Conservation (phyloP, 2,329 filamentous ascomycete species). For the Aspergillus aculeatinus region DNA sequence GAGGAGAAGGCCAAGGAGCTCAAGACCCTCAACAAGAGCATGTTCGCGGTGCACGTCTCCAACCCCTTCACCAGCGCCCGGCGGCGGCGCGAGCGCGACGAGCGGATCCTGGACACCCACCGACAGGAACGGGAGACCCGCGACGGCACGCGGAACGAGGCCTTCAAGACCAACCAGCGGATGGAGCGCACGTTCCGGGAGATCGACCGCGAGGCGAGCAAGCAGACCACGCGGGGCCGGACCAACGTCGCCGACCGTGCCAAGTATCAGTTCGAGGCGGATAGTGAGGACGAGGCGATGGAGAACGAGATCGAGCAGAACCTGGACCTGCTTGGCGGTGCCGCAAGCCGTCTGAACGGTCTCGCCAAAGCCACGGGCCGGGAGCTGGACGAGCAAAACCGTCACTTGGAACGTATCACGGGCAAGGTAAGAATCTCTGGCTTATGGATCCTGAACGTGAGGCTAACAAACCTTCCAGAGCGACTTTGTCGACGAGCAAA, state of each 20-base stretch:
- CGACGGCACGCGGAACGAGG: constrained; percentile 57
- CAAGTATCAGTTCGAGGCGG: constrained; percentile 78
- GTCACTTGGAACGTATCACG: constrained; percentile 72
- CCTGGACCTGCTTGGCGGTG: constrained; percentile 58
- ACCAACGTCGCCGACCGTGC: constrained; percentile 59
- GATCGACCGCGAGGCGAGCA: constrained; percentile 53
- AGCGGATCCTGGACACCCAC: constrained; percentile 66
- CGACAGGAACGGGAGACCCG: constrained; percentile 56
- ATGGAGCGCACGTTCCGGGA: constrained; percentile 66
- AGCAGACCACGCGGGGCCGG: constrained; percentile 52
- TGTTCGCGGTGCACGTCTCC: constrained; percentile 80
- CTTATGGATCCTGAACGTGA: not conserved
- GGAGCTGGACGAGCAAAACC: constrained; percentile 76
- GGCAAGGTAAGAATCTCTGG: constrained; percentile 62
- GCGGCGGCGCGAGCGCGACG: constrained; percentile 64
- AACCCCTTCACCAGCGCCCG: constrained; percentile 74
- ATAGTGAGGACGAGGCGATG: constrained; percentile 67
- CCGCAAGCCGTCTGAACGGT: constrained; percentile 68
- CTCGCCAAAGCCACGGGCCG: constrained; percentile 71
- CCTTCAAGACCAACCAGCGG: constrained; percentile 56
- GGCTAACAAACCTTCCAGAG: constrained; percentile 55
- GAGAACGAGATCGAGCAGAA: constrained; percentile 71
- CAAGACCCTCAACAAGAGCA: constrained; percentile 81
- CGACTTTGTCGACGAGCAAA: constrained; percentile 78
- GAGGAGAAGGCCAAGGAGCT: constrained; percentile 80